Evolutionary conservation across 805 yeast genomes (phyloP).

Genomic region (Hanseniaspora lachancei): DNA sequence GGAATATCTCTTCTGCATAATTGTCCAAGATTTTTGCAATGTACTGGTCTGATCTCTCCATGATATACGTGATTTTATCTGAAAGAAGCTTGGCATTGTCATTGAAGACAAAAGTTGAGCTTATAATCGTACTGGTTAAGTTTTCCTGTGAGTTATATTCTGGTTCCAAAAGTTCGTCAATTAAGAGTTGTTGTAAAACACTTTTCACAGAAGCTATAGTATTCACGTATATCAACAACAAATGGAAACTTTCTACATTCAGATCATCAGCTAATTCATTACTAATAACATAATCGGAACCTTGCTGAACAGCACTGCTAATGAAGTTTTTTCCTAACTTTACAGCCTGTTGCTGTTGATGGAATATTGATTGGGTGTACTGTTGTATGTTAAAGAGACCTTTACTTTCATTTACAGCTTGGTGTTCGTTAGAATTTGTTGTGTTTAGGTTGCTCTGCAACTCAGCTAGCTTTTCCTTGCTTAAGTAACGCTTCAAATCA

Average conservation of each 20-base stretch:
- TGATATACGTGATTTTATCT: constrained; percentile 20
- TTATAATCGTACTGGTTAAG: constrained; percentile 18
- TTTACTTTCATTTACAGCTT: background rate
- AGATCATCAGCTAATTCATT: constrained; percentile 17
- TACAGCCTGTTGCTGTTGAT: constrained; percentile 11
- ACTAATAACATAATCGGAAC: background rate
- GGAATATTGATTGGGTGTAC: constrained; percentile 7
- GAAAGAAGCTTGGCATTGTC: constrained; percentile 24
- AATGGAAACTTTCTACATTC: constrained; percentile 9
- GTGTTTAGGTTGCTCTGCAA: background rate
- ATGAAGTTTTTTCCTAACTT: constrained; percentile 6
- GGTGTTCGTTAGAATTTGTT: background rate
- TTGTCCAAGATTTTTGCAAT: constrained; percentile 28
- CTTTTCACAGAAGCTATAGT: constrained; percentile 51
- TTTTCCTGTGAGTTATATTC: constrained; percentile 3
- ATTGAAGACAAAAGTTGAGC: constrained; percentile 30
- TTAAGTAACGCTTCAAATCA: constrained; percentile 4
- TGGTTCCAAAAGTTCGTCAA: constrained; percentile 22
- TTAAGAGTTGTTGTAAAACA: constrained; percentile 43
- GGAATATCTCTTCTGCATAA: constrained; percentile 33
- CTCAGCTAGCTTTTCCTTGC: background rate
- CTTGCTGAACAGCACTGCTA: background rate
- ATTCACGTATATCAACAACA: constrained; percentile 47
- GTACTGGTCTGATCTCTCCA: constrained; percentile 20
- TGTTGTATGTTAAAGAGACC: constrained; percentile 7